A percentile compares a stretch with the other conserved stretches of the same genome.
Conservation (phyloP, 169 alveolate genomes). For the Babesia caballi region DNA sequence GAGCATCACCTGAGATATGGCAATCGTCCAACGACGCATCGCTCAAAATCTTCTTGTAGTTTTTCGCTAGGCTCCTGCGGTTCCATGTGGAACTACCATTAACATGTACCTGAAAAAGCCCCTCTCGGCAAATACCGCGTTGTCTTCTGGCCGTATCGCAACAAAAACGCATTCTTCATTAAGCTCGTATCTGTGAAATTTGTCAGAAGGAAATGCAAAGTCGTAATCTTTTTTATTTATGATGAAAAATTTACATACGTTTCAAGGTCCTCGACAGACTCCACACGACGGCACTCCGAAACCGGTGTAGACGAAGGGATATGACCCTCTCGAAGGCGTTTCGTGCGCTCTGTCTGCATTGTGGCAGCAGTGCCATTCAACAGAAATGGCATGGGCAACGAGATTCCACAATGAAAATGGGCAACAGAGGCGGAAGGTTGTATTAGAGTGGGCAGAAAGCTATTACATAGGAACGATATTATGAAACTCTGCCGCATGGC, state of each 20-base stretch:
- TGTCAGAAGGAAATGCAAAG: neutral
- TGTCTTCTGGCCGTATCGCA: slow-evolving; percentile 6
- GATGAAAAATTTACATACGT: neutral
- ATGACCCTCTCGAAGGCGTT: neutral
- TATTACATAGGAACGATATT: too few relatives aligned
- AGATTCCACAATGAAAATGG: too few relatives aligned
- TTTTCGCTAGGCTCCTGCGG: neutral
- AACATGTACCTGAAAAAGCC: slow-evolving; percentile 35
- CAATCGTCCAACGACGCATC: neutral
- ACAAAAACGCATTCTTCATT: slow-evolving; percentile 30
- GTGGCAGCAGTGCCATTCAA: neutral
- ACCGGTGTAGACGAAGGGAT: neutral
- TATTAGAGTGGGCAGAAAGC: too few relatives aligned
- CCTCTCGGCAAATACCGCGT: slow-evolving; percentile 12
- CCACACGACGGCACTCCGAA: neutral
- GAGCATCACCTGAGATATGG: neutral
- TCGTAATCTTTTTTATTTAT: neutral
- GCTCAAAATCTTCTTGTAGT: neutral
- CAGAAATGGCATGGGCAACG: too few relatives aligned
- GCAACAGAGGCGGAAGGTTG: too few relatives aligned
- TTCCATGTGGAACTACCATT: too few relatives aligned
- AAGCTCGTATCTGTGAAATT: neutral
- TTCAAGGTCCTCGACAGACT: slow-evolving; percentile 47
- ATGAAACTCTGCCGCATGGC: too few relatives aligned
- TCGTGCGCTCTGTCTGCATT: neutral